Base-by-base conservation (phyloP, 1,139 yeast genomes). In the Hyphopichia pseudoburtonii region DNA sequence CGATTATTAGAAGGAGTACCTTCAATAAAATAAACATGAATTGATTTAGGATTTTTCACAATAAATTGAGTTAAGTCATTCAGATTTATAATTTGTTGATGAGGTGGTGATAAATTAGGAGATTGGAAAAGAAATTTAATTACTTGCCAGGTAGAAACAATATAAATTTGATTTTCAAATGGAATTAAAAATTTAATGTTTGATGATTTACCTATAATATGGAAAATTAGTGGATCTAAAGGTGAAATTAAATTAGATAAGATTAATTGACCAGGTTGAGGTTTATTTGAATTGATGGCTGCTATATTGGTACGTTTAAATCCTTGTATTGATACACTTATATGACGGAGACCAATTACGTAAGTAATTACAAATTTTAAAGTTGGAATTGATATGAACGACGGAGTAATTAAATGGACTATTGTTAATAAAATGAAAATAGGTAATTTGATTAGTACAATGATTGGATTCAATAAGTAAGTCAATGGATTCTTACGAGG, bases 1-100 rank as follows among this genome's bases (percentile, higher is more conserved):
- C 76, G 77, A 39, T 84, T 84, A 51, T 83, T 84, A 1, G 87
- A 76, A 0, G 87, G 68, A 0, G 89, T 81, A 0, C 89, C 89
- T 52, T 85, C 94, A 16, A 78, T 64, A 35, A 83, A 73, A 32
- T 81, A 51, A 41, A 68, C 76, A 3, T 73, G 66, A n/a, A 68
- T 58, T 33, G 67, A 66, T 3, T 18, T 11, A n/a, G 22, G 33
- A 22, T 19, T 19, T n/a, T n/a, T n/a, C 10, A 10, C 7, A 7
- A 21, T 7, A 10, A 10, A 10, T 10, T 10, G 23, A 21, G 23
- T 21, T 21, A 10, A 10, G 23, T 21, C 10, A 10, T 21, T 21
- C n/a, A n/a, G n/a, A n/a, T n/a, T n/a, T n/a, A n/a, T n/a, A n/a
- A n/a, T n/a, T 16, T 16, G 17, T n/a, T 27, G 15, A 21, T 10